Evolutionary conservation across 495 filamentous ascomycete species (phyloP), one percentile per base, ranked within the genome.

Genomic region (Penicillium argentinense): DNA sequence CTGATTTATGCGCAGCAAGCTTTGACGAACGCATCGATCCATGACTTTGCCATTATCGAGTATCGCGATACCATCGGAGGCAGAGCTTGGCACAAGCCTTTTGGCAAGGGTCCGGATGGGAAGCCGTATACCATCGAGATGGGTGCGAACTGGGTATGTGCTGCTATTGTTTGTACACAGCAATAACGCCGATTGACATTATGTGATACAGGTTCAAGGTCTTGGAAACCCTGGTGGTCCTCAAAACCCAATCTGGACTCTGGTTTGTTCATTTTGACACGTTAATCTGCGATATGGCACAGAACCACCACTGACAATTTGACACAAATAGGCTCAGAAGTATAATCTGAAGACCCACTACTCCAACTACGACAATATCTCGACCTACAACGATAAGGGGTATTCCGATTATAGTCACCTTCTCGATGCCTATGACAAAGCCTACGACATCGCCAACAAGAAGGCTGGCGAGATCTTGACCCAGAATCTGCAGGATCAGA

Each of bases 41-140:
- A 73, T 22, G 85, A 89, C 54, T 89, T 89, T 52, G 25, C 87
- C 24, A 83, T 89, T 30, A 54, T 91, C 13, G 87, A 91, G 46
- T 81, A 83, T 51, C 80, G 80, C 39, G 68, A 76, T 51, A 69
- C 78, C 9, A 77, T 88, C 42, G 85, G 84, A 7, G 84, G 85
- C 39, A 74, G 85, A 33, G 76, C 78, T 21, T 62, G 64, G 40
- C 67, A 79, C 45, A 77, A 77, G 0, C 72, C 63, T 0, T 88
- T 91, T 58, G 86, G 87, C 5, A 57, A 66, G 29, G 56, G 67
- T n/a, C 38, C 62, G 11, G 47, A 69, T 38, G 78, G 79, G 0
- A 71, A 76, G 1, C 77, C 80, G 3, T 86, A 82, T 62, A 71
- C 63, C 1, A 66, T 88, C n/a, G 84, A 88, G 57, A 64, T 83